Base-by-base conservation (phyloP, 2,329 filamentous ascomycete species). In the Thelonectria rubi region DNA sequence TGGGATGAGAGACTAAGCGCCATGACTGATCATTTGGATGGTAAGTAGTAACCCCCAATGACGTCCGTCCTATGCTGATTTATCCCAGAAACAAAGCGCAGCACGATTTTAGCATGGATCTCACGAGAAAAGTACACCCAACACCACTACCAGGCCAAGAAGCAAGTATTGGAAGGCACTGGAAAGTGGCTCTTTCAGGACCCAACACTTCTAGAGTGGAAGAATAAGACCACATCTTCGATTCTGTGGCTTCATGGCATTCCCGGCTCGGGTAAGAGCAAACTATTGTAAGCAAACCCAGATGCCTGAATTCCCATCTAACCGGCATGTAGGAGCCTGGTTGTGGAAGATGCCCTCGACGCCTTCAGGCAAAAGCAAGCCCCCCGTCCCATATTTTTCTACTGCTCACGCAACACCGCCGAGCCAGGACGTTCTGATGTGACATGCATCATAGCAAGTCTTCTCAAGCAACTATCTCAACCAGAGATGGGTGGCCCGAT, bases 381-480 rank as follows among this genome's bases (percentile, higher is more conserved):
- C 6, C 46, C 54, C n/a, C 46, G 46, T 32, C 54, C 54, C n/a
- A 46, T 45, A 2, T 57, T 45, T 43, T 57, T 57, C 43, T 57
- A 57, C 37, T 57, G 54, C 42, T 57, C 54, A 5, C 46, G 54
- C 34, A 57, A 57, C 32, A 10, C 45, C 17, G 34, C 34, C 9
- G 54, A 57, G 37, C 54, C 37, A 34, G 46, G 46, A 20, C 54
- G 54, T 34, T 57, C 46, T 15, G 21, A 50, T 20, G 34, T 34
- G 15, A 8, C 46, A 14, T 45, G 2, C 8, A 57, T 50, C 17
- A 5, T n/a, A 32, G 43, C 54, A 15, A 50, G 46, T 50, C 49
- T 57, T 49, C 21, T 26, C n/a, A 49, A 21, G 32, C 54, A 57
- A 37, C 37, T 57, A 4, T 57, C 46, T 5, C 40, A 21, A n/a